Base-by-base conservation (phyloP, 2,329 filamentous ascomycete genomes). In the Aspergillus calidoustus region DNA sequence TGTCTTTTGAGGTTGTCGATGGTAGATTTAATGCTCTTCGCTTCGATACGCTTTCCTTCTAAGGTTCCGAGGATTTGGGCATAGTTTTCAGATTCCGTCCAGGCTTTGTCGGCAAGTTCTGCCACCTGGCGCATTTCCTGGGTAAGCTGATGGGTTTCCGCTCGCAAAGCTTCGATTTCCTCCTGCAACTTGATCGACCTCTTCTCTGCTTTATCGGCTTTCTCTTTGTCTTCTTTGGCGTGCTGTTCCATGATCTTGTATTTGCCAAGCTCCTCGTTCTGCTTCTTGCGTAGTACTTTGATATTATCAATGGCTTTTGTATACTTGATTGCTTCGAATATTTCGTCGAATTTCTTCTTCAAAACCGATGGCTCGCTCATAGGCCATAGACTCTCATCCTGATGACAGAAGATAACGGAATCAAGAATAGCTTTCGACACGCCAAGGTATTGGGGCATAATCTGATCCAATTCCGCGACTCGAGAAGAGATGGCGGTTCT, bases 241-340 rank as follows among this genome's bases (percentile, higher is more conserved):
- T 93, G 87, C 46, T 88, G 83, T 73, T 97, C 92, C 62, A 90
- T 85, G 48, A 90, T 86, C 71, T 91, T 92, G 60, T 90, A 84
- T 63, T 89, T 86, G 17, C 82, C 85, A 9, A 98, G 83, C 64
- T 94, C 86, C 65, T 91, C 88, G 41, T 89, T 90, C 67, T 96
- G 89, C 66, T 89, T 90, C 79, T 98, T 99, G 44, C 90, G 86
- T 54, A 98, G 83, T 9, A 88, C 76, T 73, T 96, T 97, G 74
- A 99, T 91, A 75, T 96, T 97, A 50, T 97, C 93, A 63, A 99
- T 96, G 19, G 93, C 95, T 72, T 97, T 97, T 38, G 93, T 97
- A 77, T 98, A 99, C 75, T 97, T 97, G 78, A 92, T 83, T 1
- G 95, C 95, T 78, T 98, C 95, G 68, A 99, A 99, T 11, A 99